These are phyloP conservation scores for Ophiostoma pallidulum DNA, from an alignment of 2,329 filamentous ascomycete species.

Conservation along the genomic window DNA sequence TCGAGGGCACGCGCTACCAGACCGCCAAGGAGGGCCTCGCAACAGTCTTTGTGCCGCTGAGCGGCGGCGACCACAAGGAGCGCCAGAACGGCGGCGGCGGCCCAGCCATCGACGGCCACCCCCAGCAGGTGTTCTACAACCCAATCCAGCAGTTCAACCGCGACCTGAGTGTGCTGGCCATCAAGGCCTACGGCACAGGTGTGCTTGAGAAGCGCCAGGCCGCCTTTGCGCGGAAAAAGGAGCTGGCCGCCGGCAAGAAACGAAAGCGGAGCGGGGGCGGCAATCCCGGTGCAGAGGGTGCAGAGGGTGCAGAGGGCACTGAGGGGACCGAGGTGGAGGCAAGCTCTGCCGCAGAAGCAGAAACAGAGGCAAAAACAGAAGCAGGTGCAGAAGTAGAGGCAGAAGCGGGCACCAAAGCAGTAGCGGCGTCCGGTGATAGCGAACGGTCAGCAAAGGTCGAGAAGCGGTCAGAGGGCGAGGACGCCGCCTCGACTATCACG, in stretches of 20 bases:
- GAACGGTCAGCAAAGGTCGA: slow-evolving; percentile 4
- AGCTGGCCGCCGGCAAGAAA: slow-evolving; percentile 35
- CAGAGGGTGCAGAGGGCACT: slow-evolving; percentile 22
- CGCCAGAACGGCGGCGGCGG: slow-evolving; percentile 24
- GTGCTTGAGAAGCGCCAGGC: slow-evolving; percentile 39
- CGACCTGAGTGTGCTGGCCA: slow-evolving; percentile 84
- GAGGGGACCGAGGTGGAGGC: too few species aligned
- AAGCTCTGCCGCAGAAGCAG: too few species aligned
- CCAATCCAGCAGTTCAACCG: slow-evolving; percentile 99
- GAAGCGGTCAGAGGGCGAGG: slow-evolving; percentile 1
- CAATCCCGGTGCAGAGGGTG: slow-evolving; percentile 16
- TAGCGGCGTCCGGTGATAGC: background rate
- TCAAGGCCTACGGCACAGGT: slow-evolving; percentile 77
- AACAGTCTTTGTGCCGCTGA: slow-evolving; percentile 44
- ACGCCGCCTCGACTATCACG: slow-evolving; percentile 3
- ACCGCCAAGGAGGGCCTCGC: slow-evolving; percentile 47
- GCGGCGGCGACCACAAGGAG: slow-evolving; percentile 23
- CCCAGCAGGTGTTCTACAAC: slow-evolving; percentile 91
- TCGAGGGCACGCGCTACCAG: slow-evolving; percentile 39
- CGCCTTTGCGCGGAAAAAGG: slow-evolving; percentile 45
- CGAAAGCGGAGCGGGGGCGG: slow-evolving; percentile 28
- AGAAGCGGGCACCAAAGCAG: background rate
- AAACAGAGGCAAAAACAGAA: background rate
- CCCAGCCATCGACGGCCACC: slow-evolving; percentile 45
- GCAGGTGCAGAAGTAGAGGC: background rate